Evolutionary conservation across 139 green algal genomes (phyloP), one percentile per base, ranked within the genome.

Genomic region (Dunaliella primolecta): DNA sequence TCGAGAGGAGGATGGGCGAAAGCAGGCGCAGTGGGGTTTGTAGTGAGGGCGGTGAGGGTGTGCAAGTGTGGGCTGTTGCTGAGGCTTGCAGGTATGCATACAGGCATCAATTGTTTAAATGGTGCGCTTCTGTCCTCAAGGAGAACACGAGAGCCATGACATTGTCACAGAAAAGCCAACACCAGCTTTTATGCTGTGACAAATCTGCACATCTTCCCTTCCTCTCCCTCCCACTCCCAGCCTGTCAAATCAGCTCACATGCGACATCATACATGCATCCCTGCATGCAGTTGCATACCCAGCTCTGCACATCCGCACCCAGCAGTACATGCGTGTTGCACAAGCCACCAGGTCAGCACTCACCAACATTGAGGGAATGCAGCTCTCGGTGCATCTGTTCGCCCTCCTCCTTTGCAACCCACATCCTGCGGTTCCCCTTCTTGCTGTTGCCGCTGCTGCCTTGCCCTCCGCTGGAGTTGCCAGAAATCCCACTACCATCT

Each of bases 291-390:
- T 3, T 15, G n/a, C 3, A 15, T 38, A 75, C n/a, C 7, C 21
- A 36, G 79, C 46, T 64, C 79, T n/a, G 1, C 36, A 36, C 1
- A 3, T 23, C 21, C 1, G 36, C n/a, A 25, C 23, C 31, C 37
- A 82, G 7, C 35, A 70, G 35, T 31, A 3, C 71, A 20, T 32
- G 35, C 2, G 30, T 0, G 1, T 1, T 34, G 11, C 30, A 31
- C 11, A 71, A 33, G 36, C 36, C 23, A 71, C 3, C 21, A 2
- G 7, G 34, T 20, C 36, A 76, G 32, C 29, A 72, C 85, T 24
- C 35, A 88, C 85, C 85, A 74, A 90, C 84, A 81, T 90, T 90
- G 36, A 90, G 80, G 11, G 87, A 87, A 70, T 87, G 80, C 75
- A 90, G 80, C 81, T 90, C 87, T 2, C 82, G 33, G 27, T 81